Conservation (phyloP, 1,284 basidiomycete genomes). For the Pseudozyma tsukubaensis region DNA sequence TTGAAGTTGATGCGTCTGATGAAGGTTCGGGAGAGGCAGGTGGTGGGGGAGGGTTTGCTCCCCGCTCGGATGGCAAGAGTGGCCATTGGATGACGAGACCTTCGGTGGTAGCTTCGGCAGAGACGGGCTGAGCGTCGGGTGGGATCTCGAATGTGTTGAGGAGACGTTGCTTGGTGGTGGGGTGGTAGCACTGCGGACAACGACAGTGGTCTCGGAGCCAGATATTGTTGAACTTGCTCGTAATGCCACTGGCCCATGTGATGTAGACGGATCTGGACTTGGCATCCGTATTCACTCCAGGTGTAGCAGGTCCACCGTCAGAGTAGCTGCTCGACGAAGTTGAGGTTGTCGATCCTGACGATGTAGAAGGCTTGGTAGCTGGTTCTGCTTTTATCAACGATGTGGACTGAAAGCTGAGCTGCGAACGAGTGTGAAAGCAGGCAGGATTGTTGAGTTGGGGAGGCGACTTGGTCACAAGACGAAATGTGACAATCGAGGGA, state of each 20-base stretch:
- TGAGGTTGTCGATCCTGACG: constrained; percentile 5
- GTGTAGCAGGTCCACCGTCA: constrained; percentile 26
- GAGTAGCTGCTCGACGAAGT: constrained; percentile 20
- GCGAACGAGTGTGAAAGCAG: constrained; percentile 12
- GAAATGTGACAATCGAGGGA: constrained; percentile 11
- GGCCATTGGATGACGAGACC: constrained; percentile 77
- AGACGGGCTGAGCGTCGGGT: constrained; percentile 76
- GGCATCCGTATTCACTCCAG: constrained; percentile 30
- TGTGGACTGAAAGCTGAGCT: constrained; percentile 7
- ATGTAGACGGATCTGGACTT: constrained; percentile 33
- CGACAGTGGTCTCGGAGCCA: constrained; percentile 89
- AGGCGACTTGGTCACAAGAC: neutral
- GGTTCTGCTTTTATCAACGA: constrained; percentile 7
- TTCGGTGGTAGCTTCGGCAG: constrained; percentile 75
- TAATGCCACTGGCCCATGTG: constrained; percentile 51
- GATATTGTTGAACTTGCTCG: constrained; percentile 73
- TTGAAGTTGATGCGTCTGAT: constrained; percentile 8
- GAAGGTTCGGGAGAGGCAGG: neutral
- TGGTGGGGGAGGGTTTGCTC: constrained; percentile 6
- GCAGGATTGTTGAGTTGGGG: neutral
- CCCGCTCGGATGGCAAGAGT: constrained; percentile 35
- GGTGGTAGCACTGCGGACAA: constrained; percentile 87
- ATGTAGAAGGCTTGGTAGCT: constrained; percentile 6
- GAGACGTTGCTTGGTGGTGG: constrained; percentile 87
- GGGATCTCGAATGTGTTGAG: constrained; percentile 90